Evolutionary conservation across 192 early-diverging fungal species (phyloP).

Genomic region (Funneliformis mosseae): DNA sequence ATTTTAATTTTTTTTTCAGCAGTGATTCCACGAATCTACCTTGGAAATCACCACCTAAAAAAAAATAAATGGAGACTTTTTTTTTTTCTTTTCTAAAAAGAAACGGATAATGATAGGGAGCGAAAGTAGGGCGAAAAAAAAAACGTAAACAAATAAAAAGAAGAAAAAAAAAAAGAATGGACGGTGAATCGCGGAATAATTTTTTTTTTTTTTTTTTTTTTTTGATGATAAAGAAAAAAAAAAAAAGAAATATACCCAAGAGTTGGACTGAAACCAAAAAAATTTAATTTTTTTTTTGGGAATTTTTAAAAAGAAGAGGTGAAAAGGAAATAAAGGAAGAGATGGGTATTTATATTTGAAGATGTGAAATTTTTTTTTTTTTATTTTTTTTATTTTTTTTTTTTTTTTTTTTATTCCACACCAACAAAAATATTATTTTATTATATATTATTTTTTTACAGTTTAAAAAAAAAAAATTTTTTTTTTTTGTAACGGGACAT

Average conservation of each 20-base stretch:
- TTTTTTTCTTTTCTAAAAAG: not conserved
- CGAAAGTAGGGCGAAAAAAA: not conserved
- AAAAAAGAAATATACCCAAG: conserved; percentile 12
- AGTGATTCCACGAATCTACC: too few relatives aligned
- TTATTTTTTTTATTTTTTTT: not conserved
- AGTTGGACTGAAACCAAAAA: conserved; percentile 9
- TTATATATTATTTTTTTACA: too few relatives aligned
- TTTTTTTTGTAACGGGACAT: too few relatives aligned
- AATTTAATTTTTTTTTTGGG: not conserved
- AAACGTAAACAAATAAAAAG: not conserved
- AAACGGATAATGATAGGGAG: not conserved
- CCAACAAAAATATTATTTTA: too few relatives aligned
- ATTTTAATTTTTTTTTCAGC: too few relatives aligned
- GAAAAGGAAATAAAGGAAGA: not conserved
- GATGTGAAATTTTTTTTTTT: not conserved
- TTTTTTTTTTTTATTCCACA: too few relatives aligned
- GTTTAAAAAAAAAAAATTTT: too few relatives aligned
- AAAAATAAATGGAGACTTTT: too few relatives aligned
- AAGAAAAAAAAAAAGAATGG: conserved; percentile 5
- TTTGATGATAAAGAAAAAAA: not conserved
- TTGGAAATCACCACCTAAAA: too few relatives aligned
- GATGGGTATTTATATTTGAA: not conserved
- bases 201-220: not conserved
- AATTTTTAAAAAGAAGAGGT: not conserved
- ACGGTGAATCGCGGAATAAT: conserved; percentile 1